These are phyloP conservation scores for Heliamphora ciliata DNA, from an alignment of 179 eudicot genomes.

Conservation along the genomic window DNA sequence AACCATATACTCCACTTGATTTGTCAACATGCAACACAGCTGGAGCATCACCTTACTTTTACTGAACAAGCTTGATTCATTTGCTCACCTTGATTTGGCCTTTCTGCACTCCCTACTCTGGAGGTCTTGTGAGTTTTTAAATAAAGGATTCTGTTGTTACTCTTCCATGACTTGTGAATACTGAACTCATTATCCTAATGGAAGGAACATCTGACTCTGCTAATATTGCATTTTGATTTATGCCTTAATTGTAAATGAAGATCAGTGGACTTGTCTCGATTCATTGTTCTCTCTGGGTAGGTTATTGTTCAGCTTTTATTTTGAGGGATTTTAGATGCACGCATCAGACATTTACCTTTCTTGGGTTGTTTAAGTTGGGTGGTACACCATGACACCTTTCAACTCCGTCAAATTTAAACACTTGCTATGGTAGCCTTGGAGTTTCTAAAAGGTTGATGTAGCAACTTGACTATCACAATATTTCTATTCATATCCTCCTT, in stretches of 20 bases:
- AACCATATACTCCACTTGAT: neutral
- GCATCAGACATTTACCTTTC: neutral
- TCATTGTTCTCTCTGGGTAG: neutral
- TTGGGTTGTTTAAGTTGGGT: too few species aligned
- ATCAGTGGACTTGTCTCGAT: neutral
- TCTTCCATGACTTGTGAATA: neutral
- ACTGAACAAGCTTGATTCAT: too few species aligned
- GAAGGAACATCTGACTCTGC: too few species aligned
- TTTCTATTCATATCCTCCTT: too few species aligned
- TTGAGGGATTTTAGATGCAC: too few species aligned
- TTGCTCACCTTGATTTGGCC: neutral
- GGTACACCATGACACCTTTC: neutral
- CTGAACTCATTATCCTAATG: neutral
- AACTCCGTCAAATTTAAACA: neutral
- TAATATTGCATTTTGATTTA: too few species aligned
- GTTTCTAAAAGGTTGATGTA: neutral
- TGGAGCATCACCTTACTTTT: too few species aligned
- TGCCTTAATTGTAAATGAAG: neutral
- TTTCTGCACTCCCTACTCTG: neutral
- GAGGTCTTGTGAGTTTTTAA: neutral
- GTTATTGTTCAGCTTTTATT: neutral
- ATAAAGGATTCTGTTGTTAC: neutral
- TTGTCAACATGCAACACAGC: too few species aligned
- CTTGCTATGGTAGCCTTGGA: neutral
- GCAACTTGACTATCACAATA: neutral